Percentiles rank a stretch among this genome's conserved stretches.
These are phyloP conservation scores for Eucalyptus decipiens DNA, from an alignment of 345 rosid species.

Conservation along the genomic window DNA sequence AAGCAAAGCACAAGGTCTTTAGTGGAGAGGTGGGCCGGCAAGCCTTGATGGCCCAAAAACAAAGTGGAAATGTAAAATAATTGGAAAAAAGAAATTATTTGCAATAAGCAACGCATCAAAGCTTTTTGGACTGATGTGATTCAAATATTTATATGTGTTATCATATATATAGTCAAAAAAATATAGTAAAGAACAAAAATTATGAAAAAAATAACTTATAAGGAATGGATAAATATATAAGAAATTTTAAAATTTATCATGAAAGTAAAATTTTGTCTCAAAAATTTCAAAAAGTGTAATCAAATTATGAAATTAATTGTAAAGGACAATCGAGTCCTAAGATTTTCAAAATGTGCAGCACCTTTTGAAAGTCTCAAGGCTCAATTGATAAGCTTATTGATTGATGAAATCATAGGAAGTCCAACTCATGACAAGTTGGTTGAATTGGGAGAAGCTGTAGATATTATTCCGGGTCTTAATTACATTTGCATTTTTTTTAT, in stretches of 20 bases:
- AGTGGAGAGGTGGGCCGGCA: rapidly evolving
- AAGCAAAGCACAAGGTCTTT: background rate
- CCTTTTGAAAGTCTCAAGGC: rapidly evolving
- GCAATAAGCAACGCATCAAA: background rate
- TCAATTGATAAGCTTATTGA: too few species aligned
- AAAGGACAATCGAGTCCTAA: too few species aligned
- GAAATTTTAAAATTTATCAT: rapidly evolving
- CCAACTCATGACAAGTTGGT: rapidly evolving
- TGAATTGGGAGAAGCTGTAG: too few species aligned
- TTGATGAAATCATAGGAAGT: too few species aligned
- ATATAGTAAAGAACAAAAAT: rapidly evolving
- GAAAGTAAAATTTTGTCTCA: rapidly evolving
- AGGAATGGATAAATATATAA: rapidly evolving
- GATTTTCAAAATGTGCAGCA: too few species aligned
- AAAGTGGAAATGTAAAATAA: background rate
- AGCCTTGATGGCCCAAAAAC: background rate
- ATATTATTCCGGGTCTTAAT: too few species aligned
- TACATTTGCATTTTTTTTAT: too few species aligned
- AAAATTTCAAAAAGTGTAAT: rapidly evolving
- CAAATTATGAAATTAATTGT: rapidly evolving
- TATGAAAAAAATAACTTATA: rapidly evolving
- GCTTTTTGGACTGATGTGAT: background rate
- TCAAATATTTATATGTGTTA: background rate
- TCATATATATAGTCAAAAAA: background rate
- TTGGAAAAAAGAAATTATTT: background rate